Conservation (phyloP, 1,139 yeast species). For the Meyerozyma athensensis region DNA sequence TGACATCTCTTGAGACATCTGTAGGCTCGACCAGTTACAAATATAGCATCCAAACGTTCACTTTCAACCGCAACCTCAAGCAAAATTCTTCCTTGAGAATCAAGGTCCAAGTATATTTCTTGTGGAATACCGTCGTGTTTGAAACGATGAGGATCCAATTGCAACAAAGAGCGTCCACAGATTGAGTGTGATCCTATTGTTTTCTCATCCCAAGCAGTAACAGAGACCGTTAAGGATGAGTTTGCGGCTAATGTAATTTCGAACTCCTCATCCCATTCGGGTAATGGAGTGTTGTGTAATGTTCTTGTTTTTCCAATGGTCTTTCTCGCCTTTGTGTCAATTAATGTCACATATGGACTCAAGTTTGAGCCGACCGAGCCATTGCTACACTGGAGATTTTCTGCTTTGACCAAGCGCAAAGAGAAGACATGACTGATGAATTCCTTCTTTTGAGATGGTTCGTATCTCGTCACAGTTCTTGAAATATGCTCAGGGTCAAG, state of each 20-base stretch:
- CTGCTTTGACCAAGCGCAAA: conserved; percentile 64
- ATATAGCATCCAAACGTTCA: conserved; percentile 72
- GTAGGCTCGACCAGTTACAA: conserved; percentile 73
- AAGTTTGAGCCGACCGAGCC: conserved; percentile 48
- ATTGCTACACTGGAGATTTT: conserved; percentile 48
- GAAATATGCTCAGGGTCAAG: conserved; percentile 63
- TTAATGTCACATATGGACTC: conserved; percentile 64
- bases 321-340: conserved; percentile 53
- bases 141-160: conserved; percentile 61
- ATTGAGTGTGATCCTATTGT: conserved; percentile 52
- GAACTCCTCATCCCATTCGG: conserved; percentile 87
- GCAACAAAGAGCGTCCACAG: conserved; percentile 64
- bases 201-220: conserved; percentile 73
- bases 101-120: conserved; percentile 58
- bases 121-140: conserved; percentile 66
- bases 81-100: conserved; percentile 60
- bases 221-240: conserved; percentile 41
- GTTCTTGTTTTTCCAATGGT: conserved; percentile 72
- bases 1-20: conserved; percentile 59
- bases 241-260: conserved; percentile 50
- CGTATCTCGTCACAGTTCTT: conserved; percentile 31
- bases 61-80: conserved; percentile 72
- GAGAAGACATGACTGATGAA: conserved; percentile 58
- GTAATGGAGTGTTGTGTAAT: conserved; percentile 57
- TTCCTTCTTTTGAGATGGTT: conserved; percentile 25